Percentiles rank a stretch among this genome's conserved stretches.
Evolutionary conservation across 805 yeast genomes (phyloP).

Genomic region (Cyberlindnera euphorbiae): DNA sequence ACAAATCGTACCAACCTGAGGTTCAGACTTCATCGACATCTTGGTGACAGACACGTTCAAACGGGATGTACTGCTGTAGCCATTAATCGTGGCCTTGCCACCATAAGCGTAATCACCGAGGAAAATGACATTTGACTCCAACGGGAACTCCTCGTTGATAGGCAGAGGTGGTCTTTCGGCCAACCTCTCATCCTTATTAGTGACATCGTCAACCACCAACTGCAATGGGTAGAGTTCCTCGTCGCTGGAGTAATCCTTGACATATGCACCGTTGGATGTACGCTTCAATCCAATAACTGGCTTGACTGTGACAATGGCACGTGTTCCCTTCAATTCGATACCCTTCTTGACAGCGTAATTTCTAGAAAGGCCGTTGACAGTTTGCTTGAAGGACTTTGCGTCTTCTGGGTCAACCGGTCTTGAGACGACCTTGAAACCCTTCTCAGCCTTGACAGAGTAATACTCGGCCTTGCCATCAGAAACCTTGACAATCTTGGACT

Average conservation of each 20-base stretch:
- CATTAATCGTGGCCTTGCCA: conserved; percentile 62
- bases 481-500: conserved; percentile 65
- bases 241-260: conserved; percentile 58
- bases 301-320: conserved; percentile 62
- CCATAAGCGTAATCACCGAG: conserved; percentile 89
- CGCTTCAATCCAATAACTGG: conserved; percentile 77
- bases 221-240: conserved; percentile 70
- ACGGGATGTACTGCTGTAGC: conserved; percentile 43
- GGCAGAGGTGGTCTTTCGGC: conserved; percentile 71
- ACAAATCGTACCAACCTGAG: conserved; percentile 58
- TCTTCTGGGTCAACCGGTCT: conserved; percentile 45
- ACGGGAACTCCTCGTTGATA: conserved; percentile 77
- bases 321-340: conserved; percentile 47
- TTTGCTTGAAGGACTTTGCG: conserved; percentile 39
- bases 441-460: conserved; percentile 26
- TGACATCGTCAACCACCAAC: conserved; percentile 69
- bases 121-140: conserved; percentile 65
- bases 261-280: conserved; percentile 64
- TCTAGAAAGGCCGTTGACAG: conserved; percentile 35
- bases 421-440: conserved; percentile 31
- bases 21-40: conserved; percentile 46
- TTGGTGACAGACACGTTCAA: conserved; percentile 52
- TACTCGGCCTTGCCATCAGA: conserved; percentile 50
- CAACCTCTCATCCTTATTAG: conserved; percentile 69
- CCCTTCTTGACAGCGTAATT: conserved; percentile 55